A percentile compares a stretch with the other conserved stretches of the same genome.
These are phyloP conservation scores for Madurella fahalii DNA, from an alignment of 2,329 filamentous ascomycete genomes.

Conservation along the genomic window DNA sequence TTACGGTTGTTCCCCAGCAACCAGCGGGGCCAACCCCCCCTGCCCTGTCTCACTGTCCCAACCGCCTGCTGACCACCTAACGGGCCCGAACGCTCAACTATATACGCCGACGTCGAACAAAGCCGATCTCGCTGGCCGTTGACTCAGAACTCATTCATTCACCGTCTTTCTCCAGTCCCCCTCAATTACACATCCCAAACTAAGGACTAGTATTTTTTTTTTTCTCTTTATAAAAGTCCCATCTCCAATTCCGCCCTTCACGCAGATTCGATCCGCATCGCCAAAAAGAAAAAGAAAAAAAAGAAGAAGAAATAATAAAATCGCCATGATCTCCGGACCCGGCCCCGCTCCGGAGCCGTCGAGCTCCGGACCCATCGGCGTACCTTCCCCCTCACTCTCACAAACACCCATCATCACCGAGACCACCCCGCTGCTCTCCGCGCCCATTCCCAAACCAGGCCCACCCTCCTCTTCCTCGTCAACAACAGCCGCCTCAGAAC, in stretches of 20 bases:
- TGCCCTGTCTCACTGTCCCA: neutral
- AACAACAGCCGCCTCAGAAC: neutral
- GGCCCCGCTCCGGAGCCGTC: neutral
- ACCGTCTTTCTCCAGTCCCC: no score
- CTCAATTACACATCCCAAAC: no score
- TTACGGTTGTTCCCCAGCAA: no score
- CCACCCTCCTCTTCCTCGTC: neutral
- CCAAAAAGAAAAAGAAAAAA: no score
- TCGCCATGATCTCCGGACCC: neutral
- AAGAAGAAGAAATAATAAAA: neutral
- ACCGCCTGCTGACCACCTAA: no score
- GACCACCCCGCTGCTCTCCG: conserved; percentile 12
- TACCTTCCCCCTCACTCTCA: no score
- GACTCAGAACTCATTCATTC: neutral
- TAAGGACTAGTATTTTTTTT: no score
- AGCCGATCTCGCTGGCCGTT: neutral
- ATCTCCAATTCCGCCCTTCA: no score
- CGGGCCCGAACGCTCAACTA: no score
- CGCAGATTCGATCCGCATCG: no score
- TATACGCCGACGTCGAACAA: neutral
- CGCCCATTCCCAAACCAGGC: neutral
- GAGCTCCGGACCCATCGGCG: neutral
- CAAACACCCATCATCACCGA: conserved; percentile 1
- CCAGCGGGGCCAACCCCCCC: no score
- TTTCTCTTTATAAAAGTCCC: no score